phyloP scores from a whole-genome alignment of 1,284 basidiomycete species.

The Naganishia liquefaciens region DNA sequence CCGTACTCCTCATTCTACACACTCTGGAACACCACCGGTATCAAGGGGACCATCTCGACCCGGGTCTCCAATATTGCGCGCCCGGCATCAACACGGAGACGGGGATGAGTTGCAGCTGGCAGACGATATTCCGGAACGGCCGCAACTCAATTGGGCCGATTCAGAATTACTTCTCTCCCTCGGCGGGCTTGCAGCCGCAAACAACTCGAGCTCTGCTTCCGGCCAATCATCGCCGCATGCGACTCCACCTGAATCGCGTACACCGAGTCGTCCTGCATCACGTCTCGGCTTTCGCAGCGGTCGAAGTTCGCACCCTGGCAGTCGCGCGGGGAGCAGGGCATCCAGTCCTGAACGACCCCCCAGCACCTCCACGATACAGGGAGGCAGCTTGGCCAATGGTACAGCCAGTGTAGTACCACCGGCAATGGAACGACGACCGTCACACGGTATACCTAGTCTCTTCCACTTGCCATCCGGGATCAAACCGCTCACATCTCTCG shows the following conservation, averaged over 20 bases:
- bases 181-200: conserved; percentile 46
- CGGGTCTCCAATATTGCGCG: conserved; percentile 41
- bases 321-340: conserved; percentile 57
- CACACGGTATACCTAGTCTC: conserved; percentile 36
- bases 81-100: conserved; percentile 9
- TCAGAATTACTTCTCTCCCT: conserved; percentile 74
- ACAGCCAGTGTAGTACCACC: conserved; percentile 25
- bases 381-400: conserved; percentile 24
- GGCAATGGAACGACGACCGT: conserved; percentile 33
- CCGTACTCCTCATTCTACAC: conserved; percentile 22
- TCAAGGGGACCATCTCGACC: conserved; percentile 51
- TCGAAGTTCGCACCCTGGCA: conserved; percentile 50
- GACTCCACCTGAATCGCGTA: conserved; percentile 48
- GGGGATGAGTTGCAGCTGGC: conserved; percentile 26
- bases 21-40: conserved; percentile 35
- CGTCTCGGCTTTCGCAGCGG: conserved; percentile 48
- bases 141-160: conserved; percentile 70
- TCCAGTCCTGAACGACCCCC: conserved; percentile 51
- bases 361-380: conserved; percentile 7
- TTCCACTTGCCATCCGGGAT: conserved; percentile 40
- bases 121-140: conserved; percentile 49
- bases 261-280: conserved; percentile 45
- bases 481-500: conserved; percentile 39
- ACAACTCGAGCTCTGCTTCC: conserved; percentile 36
- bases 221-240: conserved; percentile 42